Conservation (phyloP, 148 eudicot species). For the Amaranthus cruentus region DNA sequence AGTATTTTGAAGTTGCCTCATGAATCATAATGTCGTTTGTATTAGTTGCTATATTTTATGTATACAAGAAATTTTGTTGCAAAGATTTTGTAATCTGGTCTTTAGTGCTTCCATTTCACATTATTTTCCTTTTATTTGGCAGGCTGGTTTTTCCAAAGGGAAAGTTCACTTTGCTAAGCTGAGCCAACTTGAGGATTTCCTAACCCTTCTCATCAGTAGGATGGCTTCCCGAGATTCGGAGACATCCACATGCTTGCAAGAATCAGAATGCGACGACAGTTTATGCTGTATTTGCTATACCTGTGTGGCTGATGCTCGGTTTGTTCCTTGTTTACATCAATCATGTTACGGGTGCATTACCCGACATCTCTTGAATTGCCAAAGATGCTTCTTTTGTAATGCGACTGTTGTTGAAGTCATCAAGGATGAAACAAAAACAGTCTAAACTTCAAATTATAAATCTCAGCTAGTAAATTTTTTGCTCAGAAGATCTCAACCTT, state of each 20-base stretch:
- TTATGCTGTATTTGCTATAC: conserved; percentile 80
- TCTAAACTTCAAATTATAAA: conserved; percentile 8
- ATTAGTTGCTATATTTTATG: background rate
- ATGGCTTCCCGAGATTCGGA: conserved; percentile 40
- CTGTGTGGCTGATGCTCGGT: conserved; percentile 49
- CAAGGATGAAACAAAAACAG: conserved; percentile 26
- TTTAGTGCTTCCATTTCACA: background rate
- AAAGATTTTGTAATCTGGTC: background rate
- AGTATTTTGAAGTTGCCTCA: background rate
- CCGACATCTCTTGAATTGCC: conserved; percentile 78
- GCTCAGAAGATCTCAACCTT: background rate
- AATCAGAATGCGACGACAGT: conserved; percentile 45
- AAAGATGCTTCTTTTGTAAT: conserved; percentile 95
- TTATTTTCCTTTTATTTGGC: conserved; percentile 18
- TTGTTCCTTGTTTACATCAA: conserved; percentile 69
- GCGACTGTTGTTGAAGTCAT: conserved; percentile 50
- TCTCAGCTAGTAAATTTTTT: conserved; percentile 4
- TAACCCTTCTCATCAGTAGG: conserved; percentile 45
- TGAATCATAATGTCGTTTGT: background rate
- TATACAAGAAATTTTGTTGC: background rate
- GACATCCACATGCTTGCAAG: conserved; percentile 33
- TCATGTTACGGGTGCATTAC: conserved; percentile 87
- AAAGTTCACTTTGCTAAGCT: conserved; percentile 50
- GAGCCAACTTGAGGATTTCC: conserved; percentile 63
- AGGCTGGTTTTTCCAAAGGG: conserved; percentile 63